Base-by-base conservation (phyloP, 306 rosid genomes). In the Amphicarpaea edgeworthii region DNA sequence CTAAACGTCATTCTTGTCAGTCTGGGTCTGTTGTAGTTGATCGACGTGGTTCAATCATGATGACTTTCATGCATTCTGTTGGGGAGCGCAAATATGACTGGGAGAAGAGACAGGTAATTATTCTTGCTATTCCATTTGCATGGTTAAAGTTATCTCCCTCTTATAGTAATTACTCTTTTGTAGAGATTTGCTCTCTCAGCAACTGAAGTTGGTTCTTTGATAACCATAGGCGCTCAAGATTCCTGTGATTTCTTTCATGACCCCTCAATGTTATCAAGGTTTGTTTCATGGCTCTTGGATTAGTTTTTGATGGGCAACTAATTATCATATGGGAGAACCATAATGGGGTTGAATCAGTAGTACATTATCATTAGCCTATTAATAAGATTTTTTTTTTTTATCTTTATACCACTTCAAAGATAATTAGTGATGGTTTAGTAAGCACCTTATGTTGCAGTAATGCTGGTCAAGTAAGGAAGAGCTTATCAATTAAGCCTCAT, bases 401-500 rank as follows among this genome's bases (percentile, higher is more conserved):
- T 26, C 20, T 76, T 57, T 76, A 10, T 72, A 43, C 67, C 43
- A 55, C 71, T 51, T 57, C 9, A 65, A 75, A 66, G 61, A 60
- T 66, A 46, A 12, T 38, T 75, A n/a, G 59, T 78, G 68, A 67
- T 73, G 43, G 42, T 77, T 80, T 69, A 55, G 68, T 70, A 58
- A 83, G 72, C 51, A 64, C 37, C 60, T 47, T 68, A 34, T 84
- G 76, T 67, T 87, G 83, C 88, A 94, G 98, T 75, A 86, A 92
- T 83, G 93, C 98, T 73, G 98, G 98, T 32, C 97, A 92, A 90
- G 93, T 92, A 68, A 87, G 96, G 88, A 94, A 94, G 86, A 94
- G 82, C 83, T 83, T 94, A 81, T 79, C 97, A 2, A 88, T 94
- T 79, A 92, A 91, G 88, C 83, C 95, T 65, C 87, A 87, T 75